A percentile compares a stretch with the other conserved stretches of the same genome.
Evolutionary conservation across 768 basidiomycete species (phyloP).

Genomic region (Trametes gibbosa): DNA sequence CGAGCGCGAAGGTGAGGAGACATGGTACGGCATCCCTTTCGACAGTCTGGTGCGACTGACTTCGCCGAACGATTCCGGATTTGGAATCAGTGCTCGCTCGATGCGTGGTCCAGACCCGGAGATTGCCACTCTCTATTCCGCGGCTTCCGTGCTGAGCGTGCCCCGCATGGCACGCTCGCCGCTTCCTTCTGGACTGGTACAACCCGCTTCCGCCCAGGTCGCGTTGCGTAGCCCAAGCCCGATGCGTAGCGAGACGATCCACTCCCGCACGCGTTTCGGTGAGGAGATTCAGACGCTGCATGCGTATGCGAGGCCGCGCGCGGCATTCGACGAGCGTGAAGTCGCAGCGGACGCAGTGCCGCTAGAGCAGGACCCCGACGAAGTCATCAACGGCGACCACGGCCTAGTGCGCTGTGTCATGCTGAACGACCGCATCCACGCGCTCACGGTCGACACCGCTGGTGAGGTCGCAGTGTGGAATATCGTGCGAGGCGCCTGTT

Average conservation of each 20-base stretch:
- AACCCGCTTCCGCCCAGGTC: constrained; percentile 16
- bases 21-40: constrained; percentile 64
- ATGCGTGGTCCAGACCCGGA: constrained; percentile 63
- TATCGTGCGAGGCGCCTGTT: constrained; percentile 72
- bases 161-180: constrained; percentile 42
- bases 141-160: constrained; percentile 74
- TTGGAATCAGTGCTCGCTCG: constrained; percentile 43
- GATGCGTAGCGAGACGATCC: constrained; percentile 26
- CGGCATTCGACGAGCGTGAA: constrained; percentile 69
- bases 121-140: constrained; percentile 84
- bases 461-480: constrained; percentile 94
- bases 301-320: constrained; percentile 39
- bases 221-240: constrained; percentile 30
- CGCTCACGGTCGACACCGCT: constrained; percentile 83
- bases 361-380: constrained; percentile 54
- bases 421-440: constrained; percentile 87
- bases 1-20: constrained; percentile 32
- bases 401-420: constrained; percentile 82
- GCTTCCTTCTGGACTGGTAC: constrained; percentile 33
- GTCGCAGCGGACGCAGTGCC: constrained; percentile 75
- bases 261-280: constrained; percentile 20
- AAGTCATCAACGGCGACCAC: constrained; percentile 67
- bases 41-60: constrained; percentile 66
- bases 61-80: constrained; percentile 53
- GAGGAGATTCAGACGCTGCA: constrained; percentile 37